These are phyloP conservation scores for Zygotorulaspora danielsina DNA, from an alignment of 805 yeast species.

Conservation along the genomic window DNA sequence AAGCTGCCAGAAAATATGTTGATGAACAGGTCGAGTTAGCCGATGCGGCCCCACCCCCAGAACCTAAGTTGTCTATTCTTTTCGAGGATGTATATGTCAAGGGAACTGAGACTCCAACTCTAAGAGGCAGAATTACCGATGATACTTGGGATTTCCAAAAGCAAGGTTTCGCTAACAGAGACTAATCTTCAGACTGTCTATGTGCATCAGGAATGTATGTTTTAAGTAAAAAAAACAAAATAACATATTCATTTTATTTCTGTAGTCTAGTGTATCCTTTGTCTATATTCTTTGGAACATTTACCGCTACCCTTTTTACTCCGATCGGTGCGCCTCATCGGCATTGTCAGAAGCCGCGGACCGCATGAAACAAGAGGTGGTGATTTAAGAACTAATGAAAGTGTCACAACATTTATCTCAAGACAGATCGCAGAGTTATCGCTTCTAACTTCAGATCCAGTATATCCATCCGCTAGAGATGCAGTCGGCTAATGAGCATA, in stretches of 20 bases:
- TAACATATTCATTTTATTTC: neutral
- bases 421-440: too few species aligned
- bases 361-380: too few species aligned
- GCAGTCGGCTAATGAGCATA: constrained; percentile 12
- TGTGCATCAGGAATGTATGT: constrained; percentile 1
- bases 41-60: constrained; percentile 91
- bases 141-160: constrained; percentile 82
- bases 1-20: constrained; percentile 92
- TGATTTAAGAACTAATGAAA: too few species aligned
- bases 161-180: constrained; percentile 40
- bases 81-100: constrained; percentile 95
- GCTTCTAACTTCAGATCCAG: too few species aligned
- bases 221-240: neutral
- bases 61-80: constrained; percentile 87
- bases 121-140: constrained; percentile 95
- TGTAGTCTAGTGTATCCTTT: neutral
- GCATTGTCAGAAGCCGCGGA: too few species aligned
- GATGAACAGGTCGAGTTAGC: constrained; percentile 93
- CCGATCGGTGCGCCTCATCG: too few species aligned
- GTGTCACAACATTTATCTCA: too few species aligned
- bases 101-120: constrained; percentile 86
- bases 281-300: neutral
- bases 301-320: too few species aligned
- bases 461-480: too few species aligned
- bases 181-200: constrained; percentile 10